Evolutionary conservation across 2,329 filamentous ascomycete genomes (phyloP).

Genomic region (Fusarium sp.): DNA sequence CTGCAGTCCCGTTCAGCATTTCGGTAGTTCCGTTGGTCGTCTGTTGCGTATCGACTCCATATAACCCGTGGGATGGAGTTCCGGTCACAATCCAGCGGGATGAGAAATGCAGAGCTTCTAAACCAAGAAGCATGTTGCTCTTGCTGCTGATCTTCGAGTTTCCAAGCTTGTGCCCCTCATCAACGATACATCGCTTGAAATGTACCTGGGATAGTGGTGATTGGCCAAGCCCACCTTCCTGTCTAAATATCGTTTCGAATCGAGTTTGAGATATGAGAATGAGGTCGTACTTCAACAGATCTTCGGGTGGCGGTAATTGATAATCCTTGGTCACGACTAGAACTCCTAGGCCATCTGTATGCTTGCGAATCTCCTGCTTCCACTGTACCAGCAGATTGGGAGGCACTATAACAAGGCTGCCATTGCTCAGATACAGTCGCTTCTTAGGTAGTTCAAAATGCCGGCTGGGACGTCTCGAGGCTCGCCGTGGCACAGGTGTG

Average conservation of each 20-base stretch:
- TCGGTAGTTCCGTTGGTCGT: not conserved
- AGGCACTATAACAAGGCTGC: constrained; percentile 83
- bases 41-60: constrained; percentile 65
- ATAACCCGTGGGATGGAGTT: constrained; percentile 85
- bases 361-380: constrained; percentile 81
- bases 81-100: constrained; percentile 91
- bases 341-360: constrained; percentile 74
- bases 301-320: constrained; percentile 65
- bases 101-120: constrained; percentile 70
- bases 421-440: constrained; percentile 71
- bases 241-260: constrained; percentile 71
- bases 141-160: constrained; percentile 66
- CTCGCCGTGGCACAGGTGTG: constrained; percentile 51
- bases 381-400: constrained; percentile 87
- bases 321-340: constrained; percentile 69
- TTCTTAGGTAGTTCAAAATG: constrained; percentile 50
- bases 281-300: constrained; percentile 76
- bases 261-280: constrained; percentile 79
- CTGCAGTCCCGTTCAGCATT: not conserved
- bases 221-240: constrained; percentile 48
- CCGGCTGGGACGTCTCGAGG: constrained; percentile 29
- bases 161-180: constrained; percentile 89
- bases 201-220: constrained; percentile 77
- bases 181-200: constrained; percentile 89
- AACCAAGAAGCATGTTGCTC: constrained; percentile 64